These are phyloP conservation scores for Wickerhamiella azyma DNA, from an alignment of 805 yeast species.

Conservation along the genomic window DNA sequence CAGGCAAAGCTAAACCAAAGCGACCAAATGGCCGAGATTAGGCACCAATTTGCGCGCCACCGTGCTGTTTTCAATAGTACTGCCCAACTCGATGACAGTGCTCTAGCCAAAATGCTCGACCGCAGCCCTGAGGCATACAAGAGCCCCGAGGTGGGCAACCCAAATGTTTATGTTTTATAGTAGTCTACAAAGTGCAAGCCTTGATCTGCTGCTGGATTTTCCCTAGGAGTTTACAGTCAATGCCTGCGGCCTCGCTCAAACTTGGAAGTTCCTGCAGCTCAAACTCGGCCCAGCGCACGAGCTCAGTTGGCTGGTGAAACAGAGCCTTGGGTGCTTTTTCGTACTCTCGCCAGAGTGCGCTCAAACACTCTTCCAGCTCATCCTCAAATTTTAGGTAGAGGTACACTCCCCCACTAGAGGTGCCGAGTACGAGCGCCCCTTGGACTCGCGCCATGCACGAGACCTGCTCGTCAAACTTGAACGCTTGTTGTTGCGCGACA, in stretches of 20 bases:
- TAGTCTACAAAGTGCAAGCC: not conserved
- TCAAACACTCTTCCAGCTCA: not conserved
- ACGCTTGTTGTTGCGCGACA: not conserved
- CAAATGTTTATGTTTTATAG: conserved; percentile 9
- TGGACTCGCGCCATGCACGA: not conserved
- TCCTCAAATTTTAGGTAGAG: not conserved
- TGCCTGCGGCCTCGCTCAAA: not conserved
- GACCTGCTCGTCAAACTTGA: not conserved
- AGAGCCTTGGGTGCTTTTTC: not conserved
- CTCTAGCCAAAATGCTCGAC: conserved; percentile 18
- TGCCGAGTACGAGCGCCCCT: not conserved
- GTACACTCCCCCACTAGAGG: conserved; percentile 1
- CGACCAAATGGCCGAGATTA: conserved; percentile 13
- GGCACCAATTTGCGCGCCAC: conserved; percentile 22
- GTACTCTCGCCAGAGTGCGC: not conserved
- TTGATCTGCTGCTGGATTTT: not conserved
- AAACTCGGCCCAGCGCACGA: not conserved
- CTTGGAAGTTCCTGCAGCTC: not conserved
- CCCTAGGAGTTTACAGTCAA: not conserved
- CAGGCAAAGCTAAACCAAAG: conserved; percentile 33
- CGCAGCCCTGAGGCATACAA: conserved; percentile 16
- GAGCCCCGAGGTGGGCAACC: conserved; percentile 11
- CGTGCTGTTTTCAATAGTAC: conserved; percentile 31
- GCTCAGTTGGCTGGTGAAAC: not conserved
- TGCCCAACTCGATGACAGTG: conserved; percentile 13